These are phyloP conservation scores for Cladosporium sp. DNA, from an alignment of 2,329 filamentous ascomycete genomes.

Conservation along the genomic window DNA sequence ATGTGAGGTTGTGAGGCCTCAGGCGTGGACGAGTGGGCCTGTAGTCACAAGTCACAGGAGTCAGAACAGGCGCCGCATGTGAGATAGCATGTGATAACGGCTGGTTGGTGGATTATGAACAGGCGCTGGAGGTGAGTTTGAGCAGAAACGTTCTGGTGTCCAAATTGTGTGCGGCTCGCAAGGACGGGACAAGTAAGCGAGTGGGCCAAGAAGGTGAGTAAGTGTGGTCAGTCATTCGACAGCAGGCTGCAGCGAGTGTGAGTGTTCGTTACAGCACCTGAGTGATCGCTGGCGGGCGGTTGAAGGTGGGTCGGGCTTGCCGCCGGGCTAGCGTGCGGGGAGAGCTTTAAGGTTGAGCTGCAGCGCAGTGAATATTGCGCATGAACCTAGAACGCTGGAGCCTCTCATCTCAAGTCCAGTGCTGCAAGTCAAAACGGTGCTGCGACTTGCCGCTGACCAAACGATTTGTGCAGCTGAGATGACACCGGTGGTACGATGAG, in stretches of 20 bases:
- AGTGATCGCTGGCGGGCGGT: constrained; percentile 1
- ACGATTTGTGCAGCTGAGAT: too few species aligned
- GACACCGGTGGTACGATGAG: background rate
- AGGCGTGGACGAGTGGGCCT: background rate
- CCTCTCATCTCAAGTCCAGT: too few species aligned
- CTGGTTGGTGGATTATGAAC: too few species aligned
- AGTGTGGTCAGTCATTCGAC: too few species aligned
- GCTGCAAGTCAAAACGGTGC: too few species aligned
- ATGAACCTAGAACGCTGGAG: too few species aligned
- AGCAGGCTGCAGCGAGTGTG: background rate
- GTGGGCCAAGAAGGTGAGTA: background rate
- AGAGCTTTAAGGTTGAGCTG: background rate
- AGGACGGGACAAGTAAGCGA: background rate
- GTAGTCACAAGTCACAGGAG: background rate
- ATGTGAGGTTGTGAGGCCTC: background rate
- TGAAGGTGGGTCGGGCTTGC: background rate
- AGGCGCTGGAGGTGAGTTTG: too few species aligned
- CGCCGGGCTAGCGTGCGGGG: background rate
- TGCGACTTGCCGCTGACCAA: too few species aligned
- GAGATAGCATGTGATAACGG: constrained; percentile 6
- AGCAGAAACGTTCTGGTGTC: too few species aligned
- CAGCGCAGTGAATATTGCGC: too few species aligned
- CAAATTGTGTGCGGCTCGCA: background rate
- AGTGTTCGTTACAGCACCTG: background rate
- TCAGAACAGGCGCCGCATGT: background rate